These are phyloP conservation scores for Penicillium atrosanguineum DNA, from an alignment of 495 filamentous ascomycete species.

Conservation along the genomic window DNA sequence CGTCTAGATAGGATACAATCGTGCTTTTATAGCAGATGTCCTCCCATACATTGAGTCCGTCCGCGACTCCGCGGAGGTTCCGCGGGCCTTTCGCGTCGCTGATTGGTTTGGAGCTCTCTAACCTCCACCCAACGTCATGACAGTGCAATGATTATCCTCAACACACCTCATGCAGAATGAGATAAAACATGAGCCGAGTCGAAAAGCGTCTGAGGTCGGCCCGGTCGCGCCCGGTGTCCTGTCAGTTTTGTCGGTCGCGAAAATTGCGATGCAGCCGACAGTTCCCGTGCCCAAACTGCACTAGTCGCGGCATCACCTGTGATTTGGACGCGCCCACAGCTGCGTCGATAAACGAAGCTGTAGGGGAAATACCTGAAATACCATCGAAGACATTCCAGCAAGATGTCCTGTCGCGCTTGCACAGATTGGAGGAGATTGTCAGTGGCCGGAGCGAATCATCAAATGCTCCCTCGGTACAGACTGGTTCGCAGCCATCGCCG, in stretches of 20 bases:
- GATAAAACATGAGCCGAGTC: conserved; percentile 10
- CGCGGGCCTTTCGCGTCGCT: conserved; percentile 14
- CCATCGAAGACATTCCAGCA: background rate
- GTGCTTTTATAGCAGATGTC: conserved; percentile 3
- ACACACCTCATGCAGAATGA: too few species aligned
- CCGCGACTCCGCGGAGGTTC: conserved; percentile 17
- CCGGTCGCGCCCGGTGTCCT: conserved; percentile 33
- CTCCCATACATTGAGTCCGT: background rate
- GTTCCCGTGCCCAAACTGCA: conserved; percentile 43
- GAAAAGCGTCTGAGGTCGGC: conserved; percentile 7
- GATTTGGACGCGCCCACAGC: conserved; percentile 14
- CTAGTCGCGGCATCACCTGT: conserved; percentile 34
- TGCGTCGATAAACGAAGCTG: background rate
- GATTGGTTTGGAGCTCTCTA: conserved; percentile 10
- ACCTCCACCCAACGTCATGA: background rate
- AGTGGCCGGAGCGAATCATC: conserved; percentile 6
- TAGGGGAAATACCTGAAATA: background rate
- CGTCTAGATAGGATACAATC: background rate
- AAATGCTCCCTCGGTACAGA: conserved; percentile 1
- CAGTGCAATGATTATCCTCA: background rate
- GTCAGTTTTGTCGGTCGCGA: conserved; percentile 43
- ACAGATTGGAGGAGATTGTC: conserved; percentile 25
- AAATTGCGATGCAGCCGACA: conserved; percentile 45
- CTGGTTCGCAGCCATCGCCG: conserved; percentile 4
- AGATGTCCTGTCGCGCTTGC: conserved; percentile 22